A percentile compares a stretch with the other conserved stretches of the same genome.
Conservation (phyloP, 805 yeast genomes). For the Candida michaelii region DNA sequence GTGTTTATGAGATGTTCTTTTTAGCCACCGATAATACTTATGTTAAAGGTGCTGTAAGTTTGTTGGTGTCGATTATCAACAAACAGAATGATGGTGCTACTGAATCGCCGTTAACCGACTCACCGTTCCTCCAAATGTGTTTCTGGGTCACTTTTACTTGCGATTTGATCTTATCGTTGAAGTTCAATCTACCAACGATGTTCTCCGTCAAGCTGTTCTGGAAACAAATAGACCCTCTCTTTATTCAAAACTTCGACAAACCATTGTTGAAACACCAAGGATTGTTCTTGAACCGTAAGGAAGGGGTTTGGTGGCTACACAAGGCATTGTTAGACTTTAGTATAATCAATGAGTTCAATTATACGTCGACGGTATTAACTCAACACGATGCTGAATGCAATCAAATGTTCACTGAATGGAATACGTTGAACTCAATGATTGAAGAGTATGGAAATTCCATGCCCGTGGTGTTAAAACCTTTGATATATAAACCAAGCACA, state of each 20-base stretch:
- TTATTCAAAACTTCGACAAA: slow-evolving; percentile 21
- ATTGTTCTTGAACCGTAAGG: slow-evolving; percentile 16
- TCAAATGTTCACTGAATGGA: slow-evolving; percentile 26
- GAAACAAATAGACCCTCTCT: slow-evolving; percentile 32
- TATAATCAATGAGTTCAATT: slow-evolving; percentile 29
- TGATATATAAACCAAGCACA: slow-evolving; percentile 28
- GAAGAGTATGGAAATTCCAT: slow-evolving; percentile 29
- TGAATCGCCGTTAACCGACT: slow-evolving; percentile 18
- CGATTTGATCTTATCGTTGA: slow-evolving; percentile 35
- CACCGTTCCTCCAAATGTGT: slow-evolving; percentile 33
- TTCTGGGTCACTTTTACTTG: slow-evolving; percentile 38
- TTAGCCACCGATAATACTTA: slow-evolving; percentile 38
- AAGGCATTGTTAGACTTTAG: slow-evolving; percentile 28
- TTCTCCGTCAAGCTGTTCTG: slow-evolving; percentile 32
- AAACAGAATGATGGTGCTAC: slow-evolving; percentile 11
- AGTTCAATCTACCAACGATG: slow-evolving; percentile 30
- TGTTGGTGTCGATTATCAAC: slow-evolving; percentile 29
- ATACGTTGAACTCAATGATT: slow-evolving; percentile 22
- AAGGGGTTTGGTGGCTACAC: slow-evolving; percentile 36
- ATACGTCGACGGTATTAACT: slow-evolving; percentile 25
- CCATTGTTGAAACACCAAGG: slow-evolving; percentile 4
- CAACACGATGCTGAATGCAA: slow-evolving; percentile 25
- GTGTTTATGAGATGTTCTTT: slow-evolving; percentile 40
- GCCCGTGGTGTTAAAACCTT: slow-evolving; percentile 32
- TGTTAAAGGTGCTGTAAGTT: slow-evolving; percentile 37